Evolutionary conservation across 148 eudicot genomes (phyloP).

Genomic region (Amaranthus cruentus): DNA sequence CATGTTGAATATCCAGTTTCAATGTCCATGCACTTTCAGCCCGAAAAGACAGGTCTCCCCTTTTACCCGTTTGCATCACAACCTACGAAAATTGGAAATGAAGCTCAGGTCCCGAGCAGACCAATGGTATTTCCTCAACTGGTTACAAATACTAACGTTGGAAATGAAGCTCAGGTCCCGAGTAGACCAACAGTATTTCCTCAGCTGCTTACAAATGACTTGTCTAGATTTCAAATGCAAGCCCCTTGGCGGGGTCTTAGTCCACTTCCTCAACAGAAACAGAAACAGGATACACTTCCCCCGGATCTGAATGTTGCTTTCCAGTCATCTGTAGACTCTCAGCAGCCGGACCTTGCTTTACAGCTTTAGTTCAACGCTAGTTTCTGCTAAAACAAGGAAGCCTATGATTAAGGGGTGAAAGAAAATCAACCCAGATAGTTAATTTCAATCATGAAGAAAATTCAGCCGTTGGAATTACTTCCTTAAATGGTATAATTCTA

Average conservation of each 20-base stretch:
- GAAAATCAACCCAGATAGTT: background rate
- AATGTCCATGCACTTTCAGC: slow-evolving; percentile 38
- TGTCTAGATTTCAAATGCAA: slow-evolving; percentile 64
- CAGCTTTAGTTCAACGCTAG: slow-evolving; percentile 48
- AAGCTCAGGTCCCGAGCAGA: slow-evolving; percentile 39
- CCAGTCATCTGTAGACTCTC: slow-evolving; percentile 90
- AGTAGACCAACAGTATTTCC: slow-evolving; percentile 51
- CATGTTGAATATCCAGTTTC: slow-evolving; percentile 39
- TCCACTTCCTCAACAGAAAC: slow-evolving; percentile 48
- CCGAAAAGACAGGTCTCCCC: slow-evolving; percentile 42
- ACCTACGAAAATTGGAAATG: slow-evolving; percentile 42
- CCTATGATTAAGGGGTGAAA: background rate
- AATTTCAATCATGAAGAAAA: background rate
- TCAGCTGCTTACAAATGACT: slow-evolving; percentile 47
- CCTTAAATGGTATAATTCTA: background rate
- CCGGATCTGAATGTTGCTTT: slow-evolving; percentile 89
- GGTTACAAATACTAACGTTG: slow-evolving; percentile 19
- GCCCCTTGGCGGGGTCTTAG: slow-evolving; percentile 51
- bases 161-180: slow-evolving; percentile 43
- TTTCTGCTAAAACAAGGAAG: background rate
- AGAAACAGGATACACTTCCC: slow-evolving; percentile 72
- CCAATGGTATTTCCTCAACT: slow-evolving; percentile 29
- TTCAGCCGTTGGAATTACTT: slow-evolving; percentile 4
- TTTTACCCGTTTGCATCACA: slow-evolving; percentile 46
- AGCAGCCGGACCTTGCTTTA: slow-evolving; percentile 96